phyloP scores from a whole-genome alignment of 2,329 filamentous ascomycete species.

The Ophiostoma perfectum region DNA sequence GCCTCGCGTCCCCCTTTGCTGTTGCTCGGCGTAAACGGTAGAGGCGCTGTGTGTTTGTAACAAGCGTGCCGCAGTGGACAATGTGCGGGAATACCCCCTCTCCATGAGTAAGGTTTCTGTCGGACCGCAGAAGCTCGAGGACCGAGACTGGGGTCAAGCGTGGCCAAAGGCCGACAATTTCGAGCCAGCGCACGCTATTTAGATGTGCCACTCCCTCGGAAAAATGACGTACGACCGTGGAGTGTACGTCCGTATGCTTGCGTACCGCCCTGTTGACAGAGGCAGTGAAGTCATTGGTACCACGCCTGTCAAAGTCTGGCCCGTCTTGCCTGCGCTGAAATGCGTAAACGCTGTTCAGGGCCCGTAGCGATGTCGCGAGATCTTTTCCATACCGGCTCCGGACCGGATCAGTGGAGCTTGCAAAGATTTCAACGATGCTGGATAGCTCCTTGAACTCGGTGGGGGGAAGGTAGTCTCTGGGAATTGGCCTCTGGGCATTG shows the following conservation, averaged over 20 bases:
- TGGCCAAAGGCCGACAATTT: conserved; percentile 42
- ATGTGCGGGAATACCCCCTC: conserved; percentile 37
- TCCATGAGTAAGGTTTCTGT: conserved; percentile 31
- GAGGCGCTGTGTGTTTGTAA: conserved; percentile 43
- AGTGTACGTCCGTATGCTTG: too few species aligned
- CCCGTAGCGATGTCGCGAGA: background rate
- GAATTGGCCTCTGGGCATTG: background rate
- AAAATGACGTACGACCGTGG: background rate
- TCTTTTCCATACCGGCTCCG: background rate
- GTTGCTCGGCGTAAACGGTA: conserved; percentile 38
- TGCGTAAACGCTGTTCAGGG: background rate
- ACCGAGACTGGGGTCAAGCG: conserved; percentile 39
- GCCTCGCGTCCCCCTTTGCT: conserved; percentile 28
- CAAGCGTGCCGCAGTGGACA: conserved; percentile 39
- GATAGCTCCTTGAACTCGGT: background rate
- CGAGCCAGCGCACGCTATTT: conserved; percentile 36
- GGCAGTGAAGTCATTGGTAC: too few species aligned
- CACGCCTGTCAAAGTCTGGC: too few species aligned
- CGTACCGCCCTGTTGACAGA: too few species aligned
- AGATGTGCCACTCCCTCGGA: background rate
- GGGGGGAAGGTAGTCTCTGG: background rate
- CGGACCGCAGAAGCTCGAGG: conserved; percentile 44
- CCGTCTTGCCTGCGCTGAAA: background rate
- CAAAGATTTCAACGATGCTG: background rate
- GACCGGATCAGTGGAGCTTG: background rate